Evolutionary conservation across 148 eudicot genomes (phyloP).

Genomic region (Spergularia bocconei): DNA sequence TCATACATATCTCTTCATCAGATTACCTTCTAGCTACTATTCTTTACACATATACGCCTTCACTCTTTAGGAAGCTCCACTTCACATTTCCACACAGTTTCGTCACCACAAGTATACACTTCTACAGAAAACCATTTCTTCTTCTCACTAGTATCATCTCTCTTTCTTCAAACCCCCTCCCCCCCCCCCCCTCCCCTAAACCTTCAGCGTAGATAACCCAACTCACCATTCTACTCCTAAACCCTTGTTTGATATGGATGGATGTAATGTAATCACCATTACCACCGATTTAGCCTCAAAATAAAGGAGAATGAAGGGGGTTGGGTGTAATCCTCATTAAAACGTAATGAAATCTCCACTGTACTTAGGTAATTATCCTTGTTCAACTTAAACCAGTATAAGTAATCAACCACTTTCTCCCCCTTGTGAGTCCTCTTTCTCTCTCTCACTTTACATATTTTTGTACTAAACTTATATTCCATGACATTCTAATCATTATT

Average conservation of each 20-base stretch:
- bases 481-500: no score
- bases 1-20: neutral
- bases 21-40: neutral
- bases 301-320: neutral
- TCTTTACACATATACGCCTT: neutral
- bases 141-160: neutral
- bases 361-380: no score
- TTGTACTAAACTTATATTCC: no score
- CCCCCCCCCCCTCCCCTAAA: no score
- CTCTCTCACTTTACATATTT: no score
- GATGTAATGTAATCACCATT: no score
- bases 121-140: no score
- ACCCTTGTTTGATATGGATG: neutral
- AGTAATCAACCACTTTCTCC: no score
- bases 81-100: neutral
- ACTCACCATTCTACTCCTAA: constrained; percentile 2
- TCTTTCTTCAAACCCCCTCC: neutral
- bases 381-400: no score
- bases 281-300: neutral
- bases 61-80: neutral
- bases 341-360: no score
- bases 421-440: no score
- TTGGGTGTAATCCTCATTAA: no score
- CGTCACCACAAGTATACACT: neutral
- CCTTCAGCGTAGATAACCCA: neutral